Evolutionary conservation across 2,329 filamentous ascomycete species (phyloP), one percentile per base, ranked within the genome.

Genomic region (Mollisia scopiformis): DNA sequence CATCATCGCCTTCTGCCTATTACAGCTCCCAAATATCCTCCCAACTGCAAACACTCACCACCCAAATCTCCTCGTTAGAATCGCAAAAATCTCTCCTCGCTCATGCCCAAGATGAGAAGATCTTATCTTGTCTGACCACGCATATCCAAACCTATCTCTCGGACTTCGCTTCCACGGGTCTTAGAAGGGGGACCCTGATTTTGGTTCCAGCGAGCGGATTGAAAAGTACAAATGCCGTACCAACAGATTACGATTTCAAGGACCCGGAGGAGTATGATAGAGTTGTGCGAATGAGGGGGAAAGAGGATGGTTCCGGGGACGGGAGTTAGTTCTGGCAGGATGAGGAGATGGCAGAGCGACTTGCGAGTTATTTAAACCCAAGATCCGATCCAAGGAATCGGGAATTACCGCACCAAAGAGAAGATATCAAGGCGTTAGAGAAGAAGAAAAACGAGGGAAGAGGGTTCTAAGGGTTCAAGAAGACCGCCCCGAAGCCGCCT

Each of bases 91-190:
- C 57, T 10, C 59, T 69, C 30, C 60, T 70, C 23, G 57, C 66
- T 7, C 54, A 66, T n/a, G 69, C 67, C 8, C 62, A 68, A 16
- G 69, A 71, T 21, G 62, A 70, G 43, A 67, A 69, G 10, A 65
- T 71, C 14, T 67, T 72, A 31, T 63, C 63, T 3, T 61, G 67
- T n/a, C 66, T 72, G 10, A 68, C 64, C n/a, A 43, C 61, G 6
- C 64, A 69, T 21, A 70, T 71, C 37, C 68, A 71, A 54, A 33
- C 35, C 28, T 73, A 68, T 57, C 62, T 73, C 55, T 68, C 65
- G 14, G 62, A 65, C 23, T 72, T 71, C 51, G 66, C 66, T 30
- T 63, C 63, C 13, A 67, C 68, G 0, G 66, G 69, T 2, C 59
- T 66, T 2, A 41, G 39, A 13, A 63, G 57, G 53, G 71, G 69